Conservation (phyloP, 305 asterid species). For the Fraxinus velutina region DNA sequence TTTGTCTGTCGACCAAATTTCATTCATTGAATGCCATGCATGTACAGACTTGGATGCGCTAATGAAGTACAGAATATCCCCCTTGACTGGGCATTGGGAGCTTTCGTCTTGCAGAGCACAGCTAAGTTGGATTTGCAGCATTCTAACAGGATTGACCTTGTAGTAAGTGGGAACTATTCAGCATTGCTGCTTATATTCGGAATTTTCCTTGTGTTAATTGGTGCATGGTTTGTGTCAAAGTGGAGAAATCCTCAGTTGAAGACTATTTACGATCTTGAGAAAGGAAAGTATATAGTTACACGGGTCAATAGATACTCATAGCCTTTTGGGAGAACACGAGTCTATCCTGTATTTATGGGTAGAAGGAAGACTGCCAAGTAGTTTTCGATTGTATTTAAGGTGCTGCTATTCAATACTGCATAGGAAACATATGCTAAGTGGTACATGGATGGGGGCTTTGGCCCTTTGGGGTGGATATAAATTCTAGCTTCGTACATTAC, state of each 20-base stretch:
- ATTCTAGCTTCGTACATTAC: background rate
- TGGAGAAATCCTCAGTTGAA: constrained; percentile 80
- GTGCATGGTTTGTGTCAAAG: constrained; percentile 48
- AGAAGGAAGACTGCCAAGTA: constrained; percentile 15
- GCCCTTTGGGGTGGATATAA: background rate
- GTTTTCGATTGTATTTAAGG: constrained; percentile 4
- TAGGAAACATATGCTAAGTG: background rate
- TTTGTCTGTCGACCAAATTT: background rate
- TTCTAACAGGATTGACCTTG: constrained; percentile 36
- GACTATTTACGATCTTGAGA: constrained; percentile 92
- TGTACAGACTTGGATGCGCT: constrained; percentile 72
- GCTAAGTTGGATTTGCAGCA: constrained; percentile 36
- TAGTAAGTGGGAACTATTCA: constrained; percentile 40
- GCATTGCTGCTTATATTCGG: constrained; percentile 44
- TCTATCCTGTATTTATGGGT: background rate
- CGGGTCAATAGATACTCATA: constrained; percentile 65
- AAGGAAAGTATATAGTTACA: constrained; percentile 89
- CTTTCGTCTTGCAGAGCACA: constrained; percentile 69
- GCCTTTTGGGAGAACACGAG: constrained; percentile 10
- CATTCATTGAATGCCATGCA: constrained; percentile 7
- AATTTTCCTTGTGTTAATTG: constrained; percentile 37
- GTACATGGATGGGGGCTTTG: background rate
- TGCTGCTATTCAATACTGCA: background rate
- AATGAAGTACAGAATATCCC: constrained; percentile 66
- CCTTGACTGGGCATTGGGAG: constrained; percentile 97